Evolutionary conservation across 1,284 basidiomycete species (phyloP), one percentile per base, ranked within the genome.

Genomic region (Apiotrichum mycotoxinovorans): DNA sequence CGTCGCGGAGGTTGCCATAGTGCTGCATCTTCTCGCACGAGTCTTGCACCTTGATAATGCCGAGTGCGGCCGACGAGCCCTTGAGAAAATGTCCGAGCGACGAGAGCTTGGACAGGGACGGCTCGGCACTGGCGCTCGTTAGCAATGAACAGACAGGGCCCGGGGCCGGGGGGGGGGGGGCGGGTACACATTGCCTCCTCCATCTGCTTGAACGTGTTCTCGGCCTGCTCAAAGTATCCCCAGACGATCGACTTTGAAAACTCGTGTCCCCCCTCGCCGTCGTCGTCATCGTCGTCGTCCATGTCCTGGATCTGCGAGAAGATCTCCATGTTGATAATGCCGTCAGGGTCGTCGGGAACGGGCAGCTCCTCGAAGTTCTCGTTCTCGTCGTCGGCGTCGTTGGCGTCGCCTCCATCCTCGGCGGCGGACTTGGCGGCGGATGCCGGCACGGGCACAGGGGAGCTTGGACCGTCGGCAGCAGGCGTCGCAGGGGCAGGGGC

Each of bases 21-120:
- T 93, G 85, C 76, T 95, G 92, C 73, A 95, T 93, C 76, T 84
- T 83, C 76, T 91, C 91, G 78, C 92, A 95, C 45, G 86, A 85
- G 27, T 80, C 82, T 71, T 91, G 86, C 54, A 97, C 91, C 67
- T 84, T 85, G 63, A 81, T 80, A 41, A 93, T 84, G 37, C 92
- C 92, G 43, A 96, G 82, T 1, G 93, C 90, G 17, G 92, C 92
- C 33, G 90, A 93, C 2, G 91, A 94, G 49, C 92, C 93, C 76
- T 96, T 97, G 71, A 97, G 84, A 76, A 91, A 97, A 76, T 97
- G 93, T 0, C 92, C 93, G 14, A 90, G 81, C 18, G 81, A 80
- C 4, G 88, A 87, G 17, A 96, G 83, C 64, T 84, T 78, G 10
- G 47, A 59, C 40, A 62, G 54, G 27, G 61, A 62, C 5, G 61